These are phyloP conservation scores for Dovyalis caffra DNA, from an alignment of 345 rosid genomes.

Conservation along the genomic window DNA sequence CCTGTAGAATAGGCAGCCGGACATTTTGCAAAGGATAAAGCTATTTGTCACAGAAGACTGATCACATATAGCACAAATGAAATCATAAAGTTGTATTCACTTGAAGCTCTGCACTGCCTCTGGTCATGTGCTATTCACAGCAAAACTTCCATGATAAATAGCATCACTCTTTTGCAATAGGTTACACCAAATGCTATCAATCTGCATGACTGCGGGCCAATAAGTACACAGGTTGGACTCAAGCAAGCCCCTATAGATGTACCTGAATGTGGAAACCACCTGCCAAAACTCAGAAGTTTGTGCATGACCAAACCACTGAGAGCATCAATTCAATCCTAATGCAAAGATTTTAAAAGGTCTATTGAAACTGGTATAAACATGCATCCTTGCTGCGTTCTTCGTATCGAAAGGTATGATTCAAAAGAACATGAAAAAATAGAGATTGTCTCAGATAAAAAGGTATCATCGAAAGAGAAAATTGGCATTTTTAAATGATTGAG, in stretches of 20 bases:
- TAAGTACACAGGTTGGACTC: neutral
- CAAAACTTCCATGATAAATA: neutral
- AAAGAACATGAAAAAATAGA: neutral
- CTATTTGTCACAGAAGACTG: neutral
- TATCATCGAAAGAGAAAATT: neutral
- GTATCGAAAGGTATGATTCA: neutral
- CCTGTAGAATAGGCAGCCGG: neutral
- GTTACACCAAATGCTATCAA: neutral
- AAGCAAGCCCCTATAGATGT: neutral
- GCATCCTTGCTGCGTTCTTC: no score
- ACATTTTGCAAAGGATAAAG: neutral
- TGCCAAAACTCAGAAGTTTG: neutral
- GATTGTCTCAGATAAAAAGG: no score
- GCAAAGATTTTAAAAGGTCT: no score
- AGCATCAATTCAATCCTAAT: no score
- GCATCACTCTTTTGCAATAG: neutral
- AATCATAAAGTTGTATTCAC: neutral
- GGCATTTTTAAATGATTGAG: conserved; percentile 6
- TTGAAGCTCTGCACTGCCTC: neutral
- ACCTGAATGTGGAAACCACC: neutral
- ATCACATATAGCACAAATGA: neutral
- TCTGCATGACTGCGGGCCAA: neutral
- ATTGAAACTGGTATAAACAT: no score
- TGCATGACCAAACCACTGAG: neutral
- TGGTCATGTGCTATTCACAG: neutral